Conservation (phyloP, 768 basidiomycete genomes). For the Macrolepiota fuliginosa region DNA sequence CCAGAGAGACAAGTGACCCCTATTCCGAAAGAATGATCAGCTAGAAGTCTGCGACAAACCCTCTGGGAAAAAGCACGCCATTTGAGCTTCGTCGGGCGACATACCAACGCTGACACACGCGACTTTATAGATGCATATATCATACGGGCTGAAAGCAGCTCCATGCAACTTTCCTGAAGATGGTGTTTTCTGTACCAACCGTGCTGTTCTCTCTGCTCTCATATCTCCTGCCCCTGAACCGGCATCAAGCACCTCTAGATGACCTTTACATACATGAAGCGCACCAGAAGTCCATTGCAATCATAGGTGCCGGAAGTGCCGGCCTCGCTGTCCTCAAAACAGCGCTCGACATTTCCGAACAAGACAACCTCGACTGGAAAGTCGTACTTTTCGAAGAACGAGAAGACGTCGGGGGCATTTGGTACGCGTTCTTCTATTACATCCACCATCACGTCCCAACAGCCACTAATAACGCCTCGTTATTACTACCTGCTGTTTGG, state of each 20-base stretch:
- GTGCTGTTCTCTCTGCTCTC: not conserved
- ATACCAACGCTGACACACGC: not conserved
- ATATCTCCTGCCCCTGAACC: not conserved
- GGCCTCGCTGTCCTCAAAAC: constrained; percentile 53
- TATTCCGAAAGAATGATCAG: not conserved
- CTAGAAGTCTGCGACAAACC: not conserved
- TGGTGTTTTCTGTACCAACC: not conserved
- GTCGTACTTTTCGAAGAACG: constrained; percentile 55
- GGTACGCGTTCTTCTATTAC: constrained; percentile 29
- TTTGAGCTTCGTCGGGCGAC: constrained; percentile 3
- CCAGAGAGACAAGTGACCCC: not conserved
- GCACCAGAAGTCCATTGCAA: constrained; percentile 46
- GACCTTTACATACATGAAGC: not conserved
- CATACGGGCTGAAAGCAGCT: not conserved
- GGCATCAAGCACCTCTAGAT: not conserved
- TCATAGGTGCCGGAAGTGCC: constrained; percentile 57
- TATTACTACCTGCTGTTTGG: not conserved
- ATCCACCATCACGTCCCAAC: not conserved
- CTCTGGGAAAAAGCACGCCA: constrained; percentile 22
- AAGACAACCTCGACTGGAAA: constrained; percentile 36
- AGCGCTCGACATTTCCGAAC: constrained; percentile 43
- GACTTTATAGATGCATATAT: not conserved
- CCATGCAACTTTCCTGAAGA: not conserved
- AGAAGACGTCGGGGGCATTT: constrained; percentile 53
- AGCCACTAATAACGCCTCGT: not conserved